phyloP scores from a whole-genome alignment of 2,329 filamentous ascomycete genomes.

The Ophiosphaerella korrae region DNA sequence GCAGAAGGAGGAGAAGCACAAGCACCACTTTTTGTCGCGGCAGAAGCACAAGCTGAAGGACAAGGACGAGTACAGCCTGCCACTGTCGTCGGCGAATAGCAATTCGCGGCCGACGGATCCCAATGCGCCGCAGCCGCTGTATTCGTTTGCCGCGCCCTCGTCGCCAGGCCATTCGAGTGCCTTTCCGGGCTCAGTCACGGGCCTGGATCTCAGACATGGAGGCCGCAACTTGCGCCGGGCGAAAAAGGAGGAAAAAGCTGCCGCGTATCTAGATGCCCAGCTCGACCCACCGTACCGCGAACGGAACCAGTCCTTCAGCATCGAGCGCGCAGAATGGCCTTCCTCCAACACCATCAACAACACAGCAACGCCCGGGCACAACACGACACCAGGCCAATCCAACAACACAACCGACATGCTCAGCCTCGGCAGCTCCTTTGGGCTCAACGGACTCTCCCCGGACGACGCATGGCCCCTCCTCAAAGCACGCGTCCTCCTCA shows the following conservation, averaged over 20 bases:
- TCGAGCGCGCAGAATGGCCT: conserved; percentile 47
- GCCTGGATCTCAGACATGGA: conserved; percentile 77
- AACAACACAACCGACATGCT: conserved; percentile 49
- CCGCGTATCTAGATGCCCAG: conserved; percentile 41
- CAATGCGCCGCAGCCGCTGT: conserved; percentile 74
- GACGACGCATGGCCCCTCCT: conserved; percentile 85
- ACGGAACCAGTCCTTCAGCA: conserved; percentile 46
- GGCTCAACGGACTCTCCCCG: conserved; percentile 54
- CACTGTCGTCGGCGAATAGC: conserved; percentile 75
- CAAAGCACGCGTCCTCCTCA: conserved; percentile 74
- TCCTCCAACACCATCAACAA: conserved; percentile 26
- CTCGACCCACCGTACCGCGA: conserved; percentile 42
- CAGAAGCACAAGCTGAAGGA: conserved; percentile 77
- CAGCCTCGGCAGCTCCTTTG: conserved; percentile 53
- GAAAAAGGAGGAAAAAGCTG: conserved; percentile 59
- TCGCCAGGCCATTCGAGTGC: conserved; percentile 70
- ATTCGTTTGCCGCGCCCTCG: conserved; percentile 76
- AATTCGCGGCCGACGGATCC: conserved; percentile 79
- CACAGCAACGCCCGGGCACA: conserved; percentile 27
- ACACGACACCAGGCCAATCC: conserved; percentile 29
- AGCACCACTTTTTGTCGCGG: conserved; percentile 78
- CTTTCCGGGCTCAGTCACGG: conserved; percentile 83
- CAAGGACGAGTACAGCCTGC: conserved; percentile 72
- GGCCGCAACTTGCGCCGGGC: conserved; percentile 79
- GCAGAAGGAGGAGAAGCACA: conserved; percentile 74